Evolutionary conservation across 495 filamentous ascomycete species (phyloP).

Genomic region (Hyphodiscus hymeniophilus): DNA sequence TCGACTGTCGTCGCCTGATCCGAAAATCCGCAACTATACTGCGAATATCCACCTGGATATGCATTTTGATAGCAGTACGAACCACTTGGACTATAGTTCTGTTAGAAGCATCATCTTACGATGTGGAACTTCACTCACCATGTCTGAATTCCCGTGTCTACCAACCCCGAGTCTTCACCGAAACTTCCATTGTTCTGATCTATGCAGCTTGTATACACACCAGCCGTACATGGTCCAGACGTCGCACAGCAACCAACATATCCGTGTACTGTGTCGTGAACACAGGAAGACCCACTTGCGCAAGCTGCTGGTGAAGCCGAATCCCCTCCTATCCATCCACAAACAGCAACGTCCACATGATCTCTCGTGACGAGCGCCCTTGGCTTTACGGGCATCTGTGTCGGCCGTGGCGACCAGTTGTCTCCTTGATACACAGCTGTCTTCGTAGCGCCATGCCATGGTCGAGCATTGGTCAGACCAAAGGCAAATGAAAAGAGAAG

Average conservation of each 20-base stretch:
- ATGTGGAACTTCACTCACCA: constrained; percentile 8
- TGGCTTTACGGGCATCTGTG: constrained; percentile 11
- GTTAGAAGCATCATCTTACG: not conserved
- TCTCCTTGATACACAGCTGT: constrained; percentile 16
- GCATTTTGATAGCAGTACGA: constrained; percentile 18
- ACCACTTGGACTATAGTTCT: constrained; percentile 3
- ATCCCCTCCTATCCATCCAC: constrained; percentile 21
- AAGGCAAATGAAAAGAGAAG: constrained; percentile 17
- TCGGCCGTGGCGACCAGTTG: constrained; percentile 19
- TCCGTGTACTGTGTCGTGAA: constrained; percentile 21
- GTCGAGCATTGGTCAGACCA: constrained; percentile 10
- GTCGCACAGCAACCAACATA: constrained; percentile 21
- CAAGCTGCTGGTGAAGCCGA: constrained; percentile 8
- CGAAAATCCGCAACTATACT: constrained; percentile 17
- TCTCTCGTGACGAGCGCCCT: constrained; percentile 16
- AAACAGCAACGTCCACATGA: constrained; percentile 15
- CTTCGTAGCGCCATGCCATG: constrained; percentile 13
- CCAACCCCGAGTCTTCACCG: constrained; percentile 6
- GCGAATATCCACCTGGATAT: constrained; percentile 18
- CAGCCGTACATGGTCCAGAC: constrained; percentile 18
- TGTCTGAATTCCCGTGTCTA: constrained; percentile 17
- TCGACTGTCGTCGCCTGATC: constrained; percentile 8
- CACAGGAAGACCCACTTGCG: constrained; percentile 18
- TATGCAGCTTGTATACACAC: constrained; percentile 22
- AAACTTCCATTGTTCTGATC: constrained; percentile 15